Evolutionary conservation across 2,329 filamentous ascomycete species (phyloP).

Genomic region (Atkinsonella hypoxylon): DNA sequence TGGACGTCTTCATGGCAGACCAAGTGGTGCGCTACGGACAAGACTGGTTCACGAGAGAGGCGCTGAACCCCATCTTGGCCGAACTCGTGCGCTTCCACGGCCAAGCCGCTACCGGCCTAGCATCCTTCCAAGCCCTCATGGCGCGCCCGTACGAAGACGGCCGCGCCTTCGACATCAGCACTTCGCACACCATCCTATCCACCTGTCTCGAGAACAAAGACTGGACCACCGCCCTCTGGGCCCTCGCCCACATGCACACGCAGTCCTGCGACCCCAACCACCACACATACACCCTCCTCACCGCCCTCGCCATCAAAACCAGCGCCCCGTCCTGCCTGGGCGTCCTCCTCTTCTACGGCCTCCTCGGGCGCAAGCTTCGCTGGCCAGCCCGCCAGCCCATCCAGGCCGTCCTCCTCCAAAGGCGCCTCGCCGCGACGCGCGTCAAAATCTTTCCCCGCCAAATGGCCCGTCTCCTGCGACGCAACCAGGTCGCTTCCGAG

Average conservation of each 20-base stretch:
- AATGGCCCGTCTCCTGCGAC: slow-evolving; percentile 12
- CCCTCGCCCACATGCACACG: slow-evolving; percentile 14
- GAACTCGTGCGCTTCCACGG: slow-evolving; percentile 29
- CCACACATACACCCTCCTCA: slow-evolving; percentile 25
- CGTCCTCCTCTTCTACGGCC: slow-evolving; percentile 21
- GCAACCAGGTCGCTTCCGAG: slow-evolving; percentile 9
- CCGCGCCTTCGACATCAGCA: slow-evolving; percentile 15
- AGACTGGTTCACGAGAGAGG: slow-evolving; percentile 29
- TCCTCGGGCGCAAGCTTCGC: slow-evolving; percentile 19
- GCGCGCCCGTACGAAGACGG: slow-evolving; percentile 13
- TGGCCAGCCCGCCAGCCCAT: slow-evolving; percentile 13
- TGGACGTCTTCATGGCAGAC: slow-evolving; percentile 26
- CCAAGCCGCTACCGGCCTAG: slow-evolving; percentile 10
- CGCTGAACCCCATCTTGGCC: slow-evolving; percentile 27
- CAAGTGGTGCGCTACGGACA: slow-evolving; percentile 32
- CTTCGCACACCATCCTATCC: slow-evolving; percentile 27
- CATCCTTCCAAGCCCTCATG: slow-evolving; percentile 18
- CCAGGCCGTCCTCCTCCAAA: slow-evolving; percentile 15
- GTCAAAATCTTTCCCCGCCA: slow-evolving; percentile 18
- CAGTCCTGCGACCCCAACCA: slow-evolving; percentile 15
- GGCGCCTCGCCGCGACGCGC: slow-evolving; percentile 13
- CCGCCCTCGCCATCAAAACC: slow-evolving; percentile 22
- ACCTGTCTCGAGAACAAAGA: slow-evolving; percentile 16
- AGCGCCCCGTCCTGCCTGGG: slow-evolving; percentile 20
- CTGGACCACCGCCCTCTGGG: slow-evolving; percentile 22